Base-by-base conservation (phyloP, 1,284 basidiomycete species). In the Malassezia equina region DNA sequence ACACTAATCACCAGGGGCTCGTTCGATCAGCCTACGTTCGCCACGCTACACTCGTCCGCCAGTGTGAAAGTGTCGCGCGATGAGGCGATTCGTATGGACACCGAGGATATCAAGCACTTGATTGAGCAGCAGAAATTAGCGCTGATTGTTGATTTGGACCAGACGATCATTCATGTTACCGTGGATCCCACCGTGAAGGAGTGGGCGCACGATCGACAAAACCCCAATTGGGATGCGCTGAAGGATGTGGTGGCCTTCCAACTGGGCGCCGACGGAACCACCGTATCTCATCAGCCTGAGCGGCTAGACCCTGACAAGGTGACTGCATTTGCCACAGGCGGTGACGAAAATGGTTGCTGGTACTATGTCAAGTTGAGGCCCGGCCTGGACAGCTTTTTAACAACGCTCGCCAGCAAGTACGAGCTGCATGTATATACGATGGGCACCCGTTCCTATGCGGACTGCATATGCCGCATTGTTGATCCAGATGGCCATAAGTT, bases 351-450 rank as follows among this genome's bases (percentile, higher is more conserved):
- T 39, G 86, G 86, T 0, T 89, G 88, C 67, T 87, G 88, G 81
- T 96, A 96, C 77, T 98, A 93, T 76, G 89, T 96, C 75, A 98
- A 98, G 76, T 57, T 54, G 63, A 91, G 93, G 62, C 93, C 93
- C 0, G 89, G 90, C n/a, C 81, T 90, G 75, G 76, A 80, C 43
- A 78, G 82, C 40, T 95, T 98, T 73, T 79, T 98, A 47, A 76
- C 79, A 57, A 78, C 81, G 42, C 81, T 88, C 62, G 81, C 86
- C 41, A 77, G 80, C 52, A 84, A 86, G 68, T 98, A 94, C 76
- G 90, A 98, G 77, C 88, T 98, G 86, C 93, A 98, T 76, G 90
- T 98, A 47, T 98, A 98, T 77, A 98, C 93, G 24, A 98, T 98
- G 90, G 93, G 93, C 51, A 96, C 93, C 17, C 82, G 93, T 40